These are phyloP conservation scores for Solanum arcanum DNA, from an alignment of 257 asterid species.

Conservation along the genomic window DNA sequence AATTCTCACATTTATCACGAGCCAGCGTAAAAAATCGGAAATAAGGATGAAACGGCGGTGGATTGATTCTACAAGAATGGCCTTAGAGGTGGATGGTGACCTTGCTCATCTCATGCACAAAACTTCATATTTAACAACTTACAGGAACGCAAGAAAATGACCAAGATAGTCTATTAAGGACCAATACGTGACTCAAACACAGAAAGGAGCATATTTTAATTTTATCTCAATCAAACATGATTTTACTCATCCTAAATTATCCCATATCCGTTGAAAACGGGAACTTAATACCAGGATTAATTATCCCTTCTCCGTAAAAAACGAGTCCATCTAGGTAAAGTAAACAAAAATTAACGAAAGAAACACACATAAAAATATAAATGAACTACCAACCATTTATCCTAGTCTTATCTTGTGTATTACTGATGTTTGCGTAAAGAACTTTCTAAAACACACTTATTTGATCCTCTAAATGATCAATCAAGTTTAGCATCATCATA, in stretches of 20 bases:
- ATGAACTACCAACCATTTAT: not conserved
- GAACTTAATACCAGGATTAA: not conserved
- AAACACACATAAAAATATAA: too few species aligned
- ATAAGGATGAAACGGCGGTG: not conserved
- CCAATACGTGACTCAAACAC: not conserved
- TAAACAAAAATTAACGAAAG: not conserved
- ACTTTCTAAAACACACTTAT: not conserved
- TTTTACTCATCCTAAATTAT: not conserved
- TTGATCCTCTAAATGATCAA: not conserved
- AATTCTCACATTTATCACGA: not conserved
- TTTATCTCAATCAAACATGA: not conserved
- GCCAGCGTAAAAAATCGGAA: not conserved
- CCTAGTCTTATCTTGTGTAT: not conserved
- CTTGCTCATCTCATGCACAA: not conserved
- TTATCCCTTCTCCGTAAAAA: too few species aligned
- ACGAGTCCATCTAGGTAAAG: not conserved
- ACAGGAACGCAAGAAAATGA: not conserved
- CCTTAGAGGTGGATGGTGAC: not conserved
- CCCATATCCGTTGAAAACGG: not conserved
- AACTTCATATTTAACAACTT: not conserved
- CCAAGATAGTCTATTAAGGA: not conserved
- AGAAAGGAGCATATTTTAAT: not conserved
- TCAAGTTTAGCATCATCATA: not conserved
- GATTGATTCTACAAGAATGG: not conserved
- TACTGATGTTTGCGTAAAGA: not conserved